Conservation (phyloP, 176 grass and related monocot species). For the Raddia distichophylla region DNA sequence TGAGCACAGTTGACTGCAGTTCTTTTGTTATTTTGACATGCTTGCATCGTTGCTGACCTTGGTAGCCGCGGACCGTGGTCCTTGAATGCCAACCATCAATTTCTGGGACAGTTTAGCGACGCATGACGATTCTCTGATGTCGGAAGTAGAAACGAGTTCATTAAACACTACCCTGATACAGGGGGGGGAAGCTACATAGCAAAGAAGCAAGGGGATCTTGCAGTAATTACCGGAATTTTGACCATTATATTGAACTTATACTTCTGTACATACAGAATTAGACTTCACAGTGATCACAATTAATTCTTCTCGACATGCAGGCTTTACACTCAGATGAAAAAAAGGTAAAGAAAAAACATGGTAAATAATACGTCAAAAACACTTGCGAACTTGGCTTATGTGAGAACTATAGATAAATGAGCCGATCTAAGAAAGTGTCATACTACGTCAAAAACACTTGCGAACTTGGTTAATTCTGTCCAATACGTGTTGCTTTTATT, state of each 20-base stretch:
- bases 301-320: conserved; percentile 8
- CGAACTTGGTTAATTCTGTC: neutral
- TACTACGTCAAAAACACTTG: neutral
- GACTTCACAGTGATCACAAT: neutral
- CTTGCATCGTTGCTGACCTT: neutral
- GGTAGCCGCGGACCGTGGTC: neutral
- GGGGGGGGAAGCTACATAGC: no score
- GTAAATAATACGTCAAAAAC: neutral
- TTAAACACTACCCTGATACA: neutral
- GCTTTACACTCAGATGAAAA: conserved; percentile 5
- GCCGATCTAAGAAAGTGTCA: neutral
- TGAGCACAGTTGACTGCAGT: neutral
- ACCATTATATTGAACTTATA: neutral
- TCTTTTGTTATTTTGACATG: neutral
- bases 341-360: conserved; percentile 5
- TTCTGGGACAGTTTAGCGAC: neutral
- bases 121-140: neutral
- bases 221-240: neutral
- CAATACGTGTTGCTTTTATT: neutral
- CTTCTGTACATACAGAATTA: conserved; percentile 11
- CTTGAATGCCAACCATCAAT: neutral
- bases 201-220: neutral
- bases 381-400: neutral
- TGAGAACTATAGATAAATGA: neutral
- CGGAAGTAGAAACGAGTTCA: neutral